phyloP scores from a whole-genome alignment of 208 protist genomes.

The Leishmania aethiopica region DNA sequence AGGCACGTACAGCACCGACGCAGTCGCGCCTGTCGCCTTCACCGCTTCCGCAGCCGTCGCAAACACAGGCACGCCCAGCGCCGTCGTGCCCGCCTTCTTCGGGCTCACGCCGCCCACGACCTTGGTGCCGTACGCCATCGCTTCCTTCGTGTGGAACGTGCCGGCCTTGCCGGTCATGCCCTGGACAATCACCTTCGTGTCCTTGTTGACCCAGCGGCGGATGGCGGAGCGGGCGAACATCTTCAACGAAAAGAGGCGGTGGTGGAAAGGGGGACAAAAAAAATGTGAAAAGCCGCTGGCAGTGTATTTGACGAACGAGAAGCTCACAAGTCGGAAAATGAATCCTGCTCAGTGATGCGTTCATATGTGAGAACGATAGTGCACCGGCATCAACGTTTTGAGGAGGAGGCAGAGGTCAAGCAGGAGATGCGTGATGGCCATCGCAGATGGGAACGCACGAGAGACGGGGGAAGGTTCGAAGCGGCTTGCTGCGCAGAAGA shows the following conservation, averaged over 20 bases:
- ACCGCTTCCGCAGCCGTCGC: slow-evolving; percentile 87
- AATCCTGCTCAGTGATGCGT: background rate
- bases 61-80: slow-evolving; percentile 97
- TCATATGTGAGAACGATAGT: background rate
- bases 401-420: background rate
- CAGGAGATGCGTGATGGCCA: background rate
- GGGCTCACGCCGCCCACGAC: slow-evolving; percentile 98
- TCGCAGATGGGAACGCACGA: background rate
- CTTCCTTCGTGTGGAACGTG: slow-evolving; percentile 97
- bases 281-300: background rate
- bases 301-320: background rate
- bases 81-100: slow-evolving; percentile 95
- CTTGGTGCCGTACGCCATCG: slow-evolving; percentile 98
- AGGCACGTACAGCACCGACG: slow-evolving; percentile 98
- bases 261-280: background rate
- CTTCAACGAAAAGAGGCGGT: background rate
- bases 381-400: background rate
- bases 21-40: slow-evolving; percentile 93
- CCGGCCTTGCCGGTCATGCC: slow-evolving; percentile 99
- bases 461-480: background rate
- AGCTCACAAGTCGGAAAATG: background rate
- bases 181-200: slow-evolving; percentile 99
- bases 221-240: slow-evolving; percentile 72
- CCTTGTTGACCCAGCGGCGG: slow-evolving; percentile 90
- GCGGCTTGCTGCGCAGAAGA: background rate